phyloP scores from a whole-genome alignment of 805 yeast genomes.

The Komagataella mondaviorum region DNA sequence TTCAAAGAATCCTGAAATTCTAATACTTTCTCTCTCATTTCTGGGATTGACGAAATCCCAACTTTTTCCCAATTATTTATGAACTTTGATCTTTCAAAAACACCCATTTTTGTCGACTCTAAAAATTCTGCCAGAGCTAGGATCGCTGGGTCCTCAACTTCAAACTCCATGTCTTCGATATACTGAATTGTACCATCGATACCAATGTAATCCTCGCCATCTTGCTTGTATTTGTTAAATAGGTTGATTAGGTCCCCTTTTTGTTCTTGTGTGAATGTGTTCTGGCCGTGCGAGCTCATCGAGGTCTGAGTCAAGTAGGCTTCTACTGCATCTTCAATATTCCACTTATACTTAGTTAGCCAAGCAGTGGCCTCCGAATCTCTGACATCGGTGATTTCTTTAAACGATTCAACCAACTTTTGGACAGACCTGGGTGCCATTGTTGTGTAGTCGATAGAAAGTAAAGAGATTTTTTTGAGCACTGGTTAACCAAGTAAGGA shows the following conservation, averaged over 20 bases:
- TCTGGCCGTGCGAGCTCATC: not conserved
- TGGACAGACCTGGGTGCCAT: conserved; percentile 6
- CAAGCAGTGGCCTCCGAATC: conserved; percentile 20
- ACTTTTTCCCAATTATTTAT: conserved; percentile 41
- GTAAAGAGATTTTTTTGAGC: not conserved
- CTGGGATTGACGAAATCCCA: conserved; percentile 12
- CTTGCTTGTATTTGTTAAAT: conserved; percentile 6
- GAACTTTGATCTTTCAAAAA: conserved; percentile 36
- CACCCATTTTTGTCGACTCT: conserved; percentile 54
- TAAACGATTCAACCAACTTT: conserved; percentile 10
- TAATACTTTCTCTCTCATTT: conserved; percentile 31
- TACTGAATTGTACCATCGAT: conserved; percentile 68
- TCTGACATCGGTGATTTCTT: conserved; percentile 25
- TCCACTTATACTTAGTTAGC: conserved; percentile 15
- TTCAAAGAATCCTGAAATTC: conserved; percentile 19
- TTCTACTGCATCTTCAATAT: conserved; percentile 19
- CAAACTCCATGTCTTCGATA: conserved; percentile 51
- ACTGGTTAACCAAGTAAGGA: not conserved
- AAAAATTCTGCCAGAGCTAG: conserved; percentile 60
- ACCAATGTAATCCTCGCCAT: conserved; percentile 30
- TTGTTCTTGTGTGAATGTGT: not conserved
- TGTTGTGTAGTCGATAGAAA: not conserved
- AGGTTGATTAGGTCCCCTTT: conserved; percentile 10
- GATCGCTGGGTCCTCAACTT: conserved; percentile 64
- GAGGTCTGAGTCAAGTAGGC: conserved; percentile 10